A percentile compares a stretch with the other conserved stretches of the same genome.
Conservation (phyloP, 345 rosid genomes). For the Gossypium bickii region DNA sequence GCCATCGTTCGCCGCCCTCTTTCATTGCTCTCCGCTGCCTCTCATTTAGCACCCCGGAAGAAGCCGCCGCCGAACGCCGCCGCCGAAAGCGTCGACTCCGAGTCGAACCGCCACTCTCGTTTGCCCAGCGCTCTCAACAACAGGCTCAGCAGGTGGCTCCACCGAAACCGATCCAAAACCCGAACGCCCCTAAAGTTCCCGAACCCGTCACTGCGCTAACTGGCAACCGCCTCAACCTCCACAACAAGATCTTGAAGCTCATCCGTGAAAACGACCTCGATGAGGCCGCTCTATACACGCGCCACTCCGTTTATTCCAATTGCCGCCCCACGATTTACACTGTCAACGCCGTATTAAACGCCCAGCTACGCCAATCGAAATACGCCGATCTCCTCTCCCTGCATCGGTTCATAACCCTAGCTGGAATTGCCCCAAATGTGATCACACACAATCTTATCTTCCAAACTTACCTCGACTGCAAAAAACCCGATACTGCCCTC, state of each 20-base stretch:
- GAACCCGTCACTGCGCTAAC: conserved; percentile 66
- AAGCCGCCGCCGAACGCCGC: conserved; percentile 90
- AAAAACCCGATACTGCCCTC: conserved; percentile 70
- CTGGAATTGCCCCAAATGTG: conserved; percentile 75
- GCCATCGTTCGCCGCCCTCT: conserved; percentile 22
- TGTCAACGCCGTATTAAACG: conserved; percentile 75
- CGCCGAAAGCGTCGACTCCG: conserved; percentile 85
- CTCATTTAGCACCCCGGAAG: conserved; percentile 75
- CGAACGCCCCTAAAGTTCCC: conserved; percentile 77
- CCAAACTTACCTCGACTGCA: conserved; percentile 76
- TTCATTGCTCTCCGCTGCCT: conserved; percentile 38
- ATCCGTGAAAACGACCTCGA: conserved; percentile 76
- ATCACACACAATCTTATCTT: conserved; percentile 70
- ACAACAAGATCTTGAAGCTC: conserved; percentile 64
- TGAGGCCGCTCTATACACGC: conserved; percentile 86
- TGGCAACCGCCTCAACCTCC: conserved; percentile 81
- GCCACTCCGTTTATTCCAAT: conserved; percentile 89
- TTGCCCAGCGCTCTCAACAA: conserved; percentile 53
- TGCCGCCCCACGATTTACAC: conserved; percentile 88
- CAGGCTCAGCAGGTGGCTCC: conserved; percentile 31
- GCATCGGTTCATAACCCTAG: conserved; percentile 73
- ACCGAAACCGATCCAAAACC: conserved; percentile 69
- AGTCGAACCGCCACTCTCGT: conserved; percentile 72
- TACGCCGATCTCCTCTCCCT: conserved; percentile 68
- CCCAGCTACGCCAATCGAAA: conserved; percentile 78